Percentiles rank a stretch among this genome's conserved stretches.
These are phyloP conservation scores for Fonsecaea erecta DNA, from an alignment of 2,329 filamentous ascomycete genomes.

Conservation along the genomic window DNA sequence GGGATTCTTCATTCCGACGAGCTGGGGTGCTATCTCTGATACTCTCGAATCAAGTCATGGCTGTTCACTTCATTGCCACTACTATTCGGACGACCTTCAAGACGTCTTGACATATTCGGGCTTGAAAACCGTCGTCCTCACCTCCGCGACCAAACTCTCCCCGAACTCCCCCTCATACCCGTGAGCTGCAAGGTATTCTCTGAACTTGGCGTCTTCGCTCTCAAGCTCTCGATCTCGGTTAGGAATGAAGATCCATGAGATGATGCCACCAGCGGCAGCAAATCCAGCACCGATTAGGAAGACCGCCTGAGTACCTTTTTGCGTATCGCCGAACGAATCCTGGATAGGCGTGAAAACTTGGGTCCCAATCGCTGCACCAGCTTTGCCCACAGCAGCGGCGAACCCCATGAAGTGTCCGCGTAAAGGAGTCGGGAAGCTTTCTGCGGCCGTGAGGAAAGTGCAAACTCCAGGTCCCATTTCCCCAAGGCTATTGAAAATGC, in stretches of 20 bases:
- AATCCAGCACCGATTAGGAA: constrained; percentile 59
- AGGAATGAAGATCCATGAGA: constrained; percentile 54
- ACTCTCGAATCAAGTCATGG: not conserved
- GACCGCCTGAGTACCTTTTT: constrained; percentile 55
- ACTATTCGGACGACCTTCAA: constrained; percentile 6
- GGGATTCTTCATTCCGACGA: no score
- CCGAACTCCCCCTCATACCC: constrained; percentile 45
- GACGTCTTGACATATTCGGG: constrained; percentile 7
- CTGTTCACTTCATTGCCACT: not conserved
- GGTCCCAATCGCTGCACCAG: constrained; percentile 57
- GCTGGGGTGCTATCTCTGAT: not conserved
- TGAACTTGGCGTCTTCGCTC: constrained; percentile 53
- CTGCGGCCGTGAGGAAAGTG: constrained; percentile 47
- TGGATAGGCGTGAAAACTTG: constrained; percentile 59
- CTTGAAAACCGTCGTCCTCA: constrained; percentile 17
- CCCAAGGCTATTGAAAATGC: constrained; percentile 55
- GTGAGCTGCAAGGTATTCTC: constrained; percentile 50
- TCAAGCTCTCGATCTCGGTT: constrained; percentile 51
- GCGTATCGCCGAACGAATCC: constrained; percentile 47
- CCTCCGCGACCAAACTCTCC: constrained; percentile 13
- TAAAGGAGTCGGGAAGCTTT: constrained; percentile 58
- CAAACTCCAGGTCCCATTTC: constrained; percentile 57
- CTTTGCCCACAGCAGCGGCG: constrained; percentile 55
- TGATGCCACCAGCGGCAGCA: constrained; percentile 52
- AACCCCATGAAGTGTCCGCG: constrained; percentile 57